Conservation (phyloP, 352 stramenopile genomes). For the Pythium phragmitis region DNA sequence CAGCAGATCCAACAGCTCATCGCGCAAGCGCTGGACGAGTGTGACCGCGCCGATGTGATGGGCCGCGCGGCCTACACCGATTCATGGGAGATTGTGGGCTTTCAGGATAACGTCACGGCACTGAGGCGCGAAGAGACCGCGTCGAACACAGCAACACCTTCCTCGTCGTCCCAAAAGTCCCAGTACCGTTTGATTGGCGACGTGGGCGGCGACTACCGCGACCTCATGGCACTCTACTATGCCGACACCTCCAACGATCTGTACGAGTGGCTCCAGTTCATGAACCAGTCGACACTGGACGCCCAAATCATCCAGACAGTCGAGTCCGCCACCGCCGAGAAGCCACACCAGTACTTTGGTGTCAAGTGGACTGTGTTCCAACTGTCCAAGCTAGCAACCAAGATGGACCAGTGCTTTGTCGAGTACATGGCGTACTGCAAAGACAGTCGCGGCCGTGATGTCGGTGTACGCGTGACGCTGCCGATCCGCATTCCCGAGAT, state of each 20-base stretch:
- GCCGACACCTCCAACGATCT: slow-evolving; percentile 51
- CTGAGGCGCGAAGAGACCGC: slow-evolving; percentile 4
- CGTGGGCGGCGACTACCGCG: slow-evolving; percentile 58
- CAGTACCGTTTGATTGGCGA: slow-evolving; percentile 58
- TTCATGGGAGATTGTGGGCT: slow-evolving; percentile 16
- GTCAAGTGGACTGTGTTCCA: slow-evolving; percentile 82
- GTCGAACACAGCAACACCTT: no score
- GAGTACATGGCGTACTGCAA: slow-evolving; percentile 75
- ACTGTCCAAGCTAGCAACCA: slow-evolving; percentile 52
- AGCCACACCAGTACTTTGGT: slow-evolving; percentile 59
- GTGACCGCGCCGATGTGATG: slow-evolving; percentile 15
- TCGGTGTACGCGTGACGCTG: slow-evolving; percentile 72
- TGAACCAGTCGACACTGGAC: slow-evolving; percentile 64
- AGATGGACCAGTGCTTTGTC: slow-evolving; percentile 69
- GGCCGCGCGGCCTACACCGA: slow-evolving; percentile 7
- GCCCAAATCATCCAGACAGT: slow-evolving; percentile 71
- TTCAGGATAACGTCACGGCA: slow-evolving; percentile 9
- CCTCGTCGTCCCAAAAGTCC: not conserved
- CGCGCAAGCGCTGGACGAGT: slow-evolving; percentile 8
- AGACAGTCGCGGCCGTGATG: slow-evolving; percentile 51
- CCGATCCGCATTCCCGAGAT: slow-evolving; percentile 63
- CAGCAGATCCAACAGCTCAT: slow-evolving; percentile 12
- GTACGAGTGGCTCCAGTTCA: slow-evolving; percentile 71
- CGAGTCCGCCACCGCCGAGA: slow-evolving; percentile 41
- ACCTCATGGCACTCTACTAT: slow-evolving; percentile 73